Evolutionary conservation across 306 rosid species (phyloP).

Genomic region (Heteromeles arbutifolia): DNA sequence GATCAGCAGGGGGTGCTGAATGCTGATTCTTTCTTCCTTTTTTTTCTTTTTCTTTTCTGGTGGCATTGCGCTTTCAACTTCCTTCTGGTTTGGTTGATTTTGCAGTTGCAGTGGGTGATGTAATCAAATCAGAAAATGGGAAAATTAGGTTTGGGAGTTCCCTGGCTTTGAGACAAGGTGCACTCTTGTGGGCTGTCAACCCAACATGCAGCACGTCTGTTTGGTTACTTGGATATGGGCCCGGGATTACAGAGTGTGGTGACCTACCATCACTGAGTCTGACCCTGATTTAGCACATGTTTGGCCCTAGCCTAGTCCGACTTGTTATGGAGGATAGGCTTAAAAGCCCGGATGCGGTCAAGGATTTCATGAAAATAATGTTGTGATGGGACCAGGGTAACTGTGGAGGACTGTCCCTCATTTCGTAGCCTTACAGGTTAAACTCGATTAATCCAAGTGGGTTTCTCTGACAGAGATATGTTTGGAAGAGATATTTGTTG

Average conservation of each 20-base stretch:
- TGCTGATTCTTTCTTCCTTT: too few relatives aligned
- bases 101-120: not conserved
- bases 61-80: conserved; percentile 3
- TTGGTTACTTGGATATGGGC: conserved; percentile 9
- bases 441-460: not conserved
- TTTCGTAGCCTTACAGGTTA: not conserved
- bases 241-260: not conserved
- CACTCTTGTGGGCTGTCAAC: conserved; percentile 27
- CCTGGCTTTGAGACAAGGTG: conserved; percentile 23
- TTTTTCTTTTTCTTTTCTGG: too few relatives aligned
- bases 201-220: conserved; percentile 1
- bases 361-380: not conserved
- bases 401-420: not conserved
- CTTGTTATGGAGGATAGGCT: not conserved
- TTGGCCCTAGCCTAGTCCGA: not conserved
- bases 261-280: not conserved
- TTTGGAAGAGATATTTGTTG: too few relatives aligned
- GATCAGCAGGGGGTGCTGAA: too few relatives aligned
- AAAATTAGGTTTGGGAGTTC: conserved; percentile 8
- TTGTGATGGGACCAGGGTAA: not conserved
- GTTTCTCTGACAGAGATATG: not conserved
- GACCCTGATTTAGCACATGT: not conserved
- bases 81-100: not conserved
- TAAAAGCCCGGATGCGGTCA: not conserved
- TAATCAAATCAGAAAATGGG: not conserved